Base-by-base conservation (phyloP, 176 grass and related monocot species). In the Cenchrus purpureus region DNA sequence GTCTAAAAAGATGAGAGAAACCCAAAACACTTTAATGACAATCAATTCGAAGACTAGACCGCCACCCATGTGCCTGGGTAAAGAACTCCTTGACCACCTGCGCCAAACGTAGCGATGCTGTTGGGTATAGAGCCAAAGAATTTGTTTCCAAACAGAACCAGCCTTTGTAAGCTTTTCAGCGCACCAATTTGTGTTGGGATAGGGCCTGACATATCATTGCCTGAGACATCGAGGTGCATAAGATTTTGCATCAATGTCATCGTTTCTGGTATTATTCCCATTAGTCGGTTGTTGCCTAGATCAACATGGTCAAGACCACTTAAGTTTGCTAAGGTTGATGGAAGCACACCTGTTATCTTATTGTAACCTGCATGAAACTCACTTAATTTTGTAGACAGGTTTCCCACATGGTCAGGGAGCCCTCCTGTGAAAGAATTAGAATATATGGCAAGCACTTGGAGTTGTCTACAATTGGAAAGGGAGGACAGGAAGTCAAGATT, bases 281-380 rank as follows among this genome's bases (percentile, higher is more conserved):
- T 50, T 1, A 50, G 48, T 11, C 11, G 48, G 48, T 50, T 50
- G 48, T 8, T 11, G 48, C n/a, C n/a, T n/a, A n/a, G n/a, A n/a
- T n/a, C n/a, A n/a, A n/a, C n/a, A n/a, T n/a, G n/a, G n/a, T n/a
- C n/a, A n/a, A n/a, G n/a, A n/a, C n/a, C n/a, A 19, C 51, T 82
- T 58, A 71, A 25, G 55, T 82, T 81, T 81, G 49, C 43, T 1
- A 81, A 8, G 20, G 65, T 16, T 55, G 64, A 20, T 16, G 79
- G 79, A 29, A 82, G 19, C 20, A 20, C 7, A 15, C 79, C 66
- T 22, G 20, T 58, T 70, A 82, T n/a, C 19, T 71, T 70, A 51
- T 71, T 82, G 10, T 17, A 3, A 7, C 1, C 2, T 40, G 8
- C 10, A 8, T 1, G 0, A 2, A 50, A 10, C 9, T 1, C 0